These are phyloP conservation scores for Candida peoriensis DNA, from an alignment of 805 yeast genomes.

Conservation along the genomic window DNA sequence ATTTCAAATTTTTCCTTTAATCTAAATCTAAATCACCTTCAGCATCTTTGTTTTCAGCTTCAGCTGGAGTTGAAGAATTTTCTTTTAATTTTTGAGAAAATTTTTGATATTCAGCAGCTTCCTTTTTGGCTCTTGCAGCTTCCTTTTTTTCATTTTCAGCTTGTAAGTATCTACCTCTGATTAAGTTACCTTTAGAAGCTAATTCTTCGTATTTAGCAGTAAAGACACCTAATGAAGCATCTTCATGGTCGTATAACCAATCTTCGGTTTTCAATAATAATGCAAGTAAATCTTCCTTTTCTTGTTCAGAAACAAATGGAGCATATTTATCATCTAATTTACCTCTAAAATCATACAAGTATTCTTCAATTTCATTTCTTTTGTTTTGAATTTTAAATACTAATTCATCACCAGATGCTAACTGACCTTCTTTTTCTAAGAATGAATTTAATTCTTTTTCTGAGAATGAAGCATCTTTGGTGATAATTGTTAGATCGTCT, in stretches of 20 bases:
- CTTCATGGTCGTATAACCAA: slow-evolving; percentile 98
- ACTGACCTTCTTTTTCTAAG: slow-evolving; percentile 78
- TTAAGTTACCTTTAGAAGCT: slow-evolving; percentile 89
- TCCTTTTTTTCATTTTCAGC: slow-evolving; percentile 95
- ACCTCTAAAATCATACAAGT: slow-evolving; percentile 95
- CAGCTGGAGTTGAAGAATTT: slow-evolving; percentile 16
- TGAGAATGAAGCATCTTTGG: slow-evolving; percentile 59
- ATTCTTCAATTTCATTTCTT: slow-evolving; percentile 97
- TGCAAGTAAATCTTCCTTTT: slow-evolving; percentile 71
- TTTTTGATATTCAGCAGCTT: slow-evolving; percentile 61
- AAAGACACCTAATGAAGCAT: slow-evolving; percentile 92
- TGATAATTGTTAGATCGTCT: slow-evolving; percentile 63
- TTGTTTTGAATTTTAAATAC: slow-evolving; percentile 98
- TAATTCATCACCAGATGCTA: slow-evolving; percentile 88
- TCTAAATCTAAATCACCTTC: slow-evolving; percentile 38
- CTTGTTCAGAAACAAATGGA: slow-evolving; percentile 84
- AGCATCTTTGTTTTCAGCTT: slow-evolving; percentile 26
- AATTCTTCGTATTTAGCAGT: slow-evolving; percentile 97
- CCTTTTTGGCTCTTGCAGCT: slow-evolving; percentile 79
- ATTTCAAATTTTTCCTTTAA: slow-evolving; percentile 16
- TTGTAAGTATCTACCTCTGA: slow-evolving; percentile 90
- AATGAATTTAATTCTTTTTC: slow-evolving; percentile 49
- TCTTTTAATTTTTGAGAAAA: slow-evolving; percentile 29
- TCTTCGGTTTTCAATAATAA: slow-evolving; percentile 87
- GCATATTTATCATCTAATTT: slow-evolving; percentile 90